Conservation (phyloP, 2,329 filamentous ascomycete genomes). For the Sporothrix euskadiensis region DNA sequence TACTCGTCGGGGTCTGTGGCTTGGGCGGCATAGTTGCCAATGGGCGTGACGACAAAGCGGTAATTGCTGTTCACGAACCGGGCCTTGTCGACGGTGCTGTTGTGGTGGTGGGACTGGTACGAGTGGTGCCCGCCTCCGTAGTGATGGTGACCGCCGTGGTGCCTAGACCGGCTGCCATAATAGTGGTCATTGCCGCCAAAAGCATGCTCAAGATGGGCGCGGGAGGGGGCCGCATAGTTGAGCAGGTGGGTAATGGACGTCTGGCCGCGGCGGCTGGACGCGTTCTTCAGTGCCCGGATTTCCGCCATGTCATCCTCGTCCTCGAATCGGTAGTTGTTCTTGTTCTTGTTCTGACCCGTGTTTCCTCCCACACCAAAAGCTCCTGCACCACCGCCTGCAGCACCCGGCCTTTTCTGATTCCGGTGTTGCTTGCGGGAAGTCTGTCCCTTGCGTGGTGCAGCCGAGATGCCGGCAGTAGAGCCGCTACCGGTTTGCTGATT, state of each 20-base stretch:
- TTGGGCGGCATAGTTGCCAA: slow-evolving; percentile 75
- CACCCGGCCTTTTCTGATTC: slow-evolving; percentile 69
- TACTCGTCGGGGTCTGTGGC: slow-evolving; percentile 84
- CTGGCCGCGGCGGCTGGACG: slow-evolving; percentile 78
- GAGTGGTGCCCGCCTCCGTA: slow-evolving; percentile 46
- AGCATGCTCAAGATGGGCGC: slow-evolving; percentile 62
- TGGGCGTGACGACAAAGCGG: slow-evolving; percentile 88
- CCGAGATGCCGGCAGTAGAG: slow-evolving; percentile 36
- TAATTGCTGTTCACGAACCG: slow-evolving; percentile 94
- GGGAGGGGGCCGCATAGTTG: slow-evolving; percentile 80
- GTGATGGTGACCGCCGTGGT: slow-evolving; percentile 48
- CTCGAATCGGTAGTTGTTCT: slow-evolving; percentile 50
- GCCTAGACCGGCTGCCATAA: slow-evolving; percentile 35
- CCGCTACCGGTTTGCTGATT: slow-evolving; percentile 37
- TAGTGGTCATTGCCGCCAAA: slow-evolving; percentile 16
- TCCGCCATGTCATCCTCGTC: slow-evolving; percentile 90
- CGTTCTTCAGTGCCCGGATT: slow-evolving; percentile 60
- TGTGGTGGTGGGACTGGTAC: slow-evolving; percentile 78
- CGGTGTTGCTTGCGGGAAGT: slow-evolving; percentile 78
- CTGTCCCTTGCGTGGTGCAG: slow-evolving; percentile 73
- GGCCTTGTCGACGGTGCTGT: slow-evolving; percentile 75
- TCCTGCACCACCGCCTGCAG: slow-evolving; percentile 3
- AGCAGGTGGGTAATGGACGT: slow-evolving; percentile 96
- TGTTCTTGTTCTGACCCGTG: slow-evolving; percentile 11
- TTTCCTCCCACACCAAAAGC: neutral